These are phyloP conservation scores for Eimeria falciformis DNA, from an alignment of 169 alveolate genomes.

Conservation along the genomic window DNA sequence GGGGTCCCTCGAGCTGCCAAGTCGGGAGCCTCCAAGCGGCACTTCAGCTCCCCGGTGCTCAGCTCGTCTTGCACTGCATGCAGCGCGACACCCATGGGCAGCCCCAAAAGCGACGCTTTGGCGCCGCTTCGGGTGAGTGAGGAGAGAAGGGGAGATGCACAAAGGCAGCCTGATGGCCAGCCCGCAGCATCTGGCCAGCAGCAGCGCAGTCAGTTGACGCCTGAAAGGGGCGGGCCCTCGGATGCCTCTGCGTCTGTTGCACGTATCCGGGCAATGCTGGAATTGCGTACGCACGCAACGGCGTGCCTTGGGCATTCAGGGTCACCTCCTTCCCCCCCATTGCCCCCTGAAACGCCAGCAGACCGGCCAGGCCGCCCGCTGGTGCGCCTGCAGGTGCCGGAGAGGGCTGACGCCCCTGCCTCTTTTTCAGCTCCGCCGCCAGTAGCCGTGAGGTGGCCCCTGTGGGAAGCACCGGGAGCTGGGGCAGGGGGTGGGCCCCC, in stretches of 20 bases:
- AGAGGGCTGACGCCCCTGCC: background rate
- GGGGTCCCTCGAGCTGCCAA: no score
- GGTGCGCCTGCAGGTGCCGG: background rate
- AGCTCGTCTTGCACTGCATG: no score
- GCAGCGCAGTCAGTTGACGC: background rate
- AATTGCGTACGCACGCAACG: background rate
- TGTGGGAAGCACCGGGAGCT: no score
- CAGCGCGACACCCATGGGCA: no score
- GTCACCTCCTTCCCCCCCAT: background rate
- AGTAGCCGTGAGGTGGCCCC: background rate
- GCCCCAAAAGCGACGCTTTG: no score
- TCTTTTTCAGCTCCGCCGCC: background rate
- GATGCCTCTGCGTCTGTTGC: background rate
- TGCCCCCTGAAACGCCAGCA: background rate
- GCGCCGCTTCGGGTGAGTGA: no score
- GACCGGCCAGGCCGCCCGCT: background rate
- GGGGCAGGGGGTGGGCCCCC: background rate
- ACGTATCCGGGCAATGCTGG: background rate
- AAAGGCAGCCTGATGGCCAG: background rate
- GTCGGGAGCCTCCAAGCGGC: no score
- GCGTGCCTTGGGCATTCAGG: no score
- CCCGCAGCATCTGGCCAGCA: background rate
- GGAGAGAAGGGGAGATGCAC: no score
- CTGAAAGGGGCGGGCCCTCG: background rate
- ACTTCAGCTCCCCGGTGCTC: no score